Evolutionary conservation across 352 stramenopile genomes (phyloP).

Genomic region (Achlya hypogyna): DNA sequence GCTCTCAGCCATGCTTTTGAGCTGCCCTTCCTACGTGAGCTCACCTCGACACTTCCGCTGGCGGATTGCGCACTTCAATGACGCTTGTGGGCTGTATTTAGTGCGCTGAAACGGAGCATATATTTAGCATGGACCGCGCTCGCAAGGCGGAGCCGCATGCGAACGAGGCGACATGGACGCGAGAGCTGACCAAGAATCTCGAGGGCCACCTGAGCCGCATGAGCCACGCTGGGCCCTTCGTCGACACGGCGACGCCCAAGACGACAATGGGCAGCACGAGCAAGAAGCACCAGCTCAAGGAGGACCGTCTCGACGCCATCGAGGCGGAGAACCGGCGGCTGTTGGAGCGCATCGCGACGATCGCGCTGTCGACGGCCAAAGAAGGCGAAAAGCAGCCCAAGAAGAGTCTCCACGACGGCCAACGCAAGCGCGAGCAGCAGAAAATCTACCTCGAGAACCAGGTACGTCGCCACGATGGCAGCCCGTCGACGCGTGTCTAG

Average conservation of each 20-base stretch:
- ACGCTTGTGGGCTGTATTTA: no score
- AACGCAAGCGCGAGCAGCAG: conserved; percentile 53
- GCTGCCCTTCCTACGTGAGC: no score
- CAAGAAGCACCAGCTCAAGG: conserved; percentile 26
- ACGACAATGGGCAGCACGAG: conserved; percentile 1
- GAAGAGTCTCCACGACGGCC: conserved; percentile 33
- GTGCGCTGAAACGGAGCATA: neutral
- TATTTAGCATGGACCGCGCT: conserved; percentile 45
- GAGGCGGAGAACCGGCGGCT: conserved; percentile 27
- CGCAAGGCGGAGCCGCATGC: conserved; percentile 66
- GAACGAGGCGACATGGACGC: conserved; percentile 66
- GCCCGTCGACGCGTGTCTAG: conserved; percentile 7
- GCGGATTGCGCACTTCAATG: no score
- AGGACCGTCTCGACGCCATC: conserved; percentile 20
- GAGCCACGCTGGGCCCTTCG: conserved; percentile 58
- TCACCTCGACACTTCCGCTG: no score
- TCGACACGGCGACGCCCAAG: conserved; percentile 61
- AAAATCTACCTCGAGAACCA: conserved; percentile 74
- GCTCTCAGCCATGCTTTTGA: no score
- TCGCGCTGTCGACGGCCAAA: conserved; percentile 14
- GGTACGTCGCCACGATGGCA: conserved; percentile 20
- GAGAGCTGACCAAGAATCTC: conserved; percentile 60
- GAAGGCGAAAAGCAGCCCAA: neutral
- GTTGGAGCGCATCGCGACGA: conserved; percentile 23
- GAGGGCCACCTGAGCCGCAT: conserved; percentile 56